phyloP scores from a whole-genome alignment of 768 basidiomycete genomes.

The Favolaschia claudopus region DNA sequence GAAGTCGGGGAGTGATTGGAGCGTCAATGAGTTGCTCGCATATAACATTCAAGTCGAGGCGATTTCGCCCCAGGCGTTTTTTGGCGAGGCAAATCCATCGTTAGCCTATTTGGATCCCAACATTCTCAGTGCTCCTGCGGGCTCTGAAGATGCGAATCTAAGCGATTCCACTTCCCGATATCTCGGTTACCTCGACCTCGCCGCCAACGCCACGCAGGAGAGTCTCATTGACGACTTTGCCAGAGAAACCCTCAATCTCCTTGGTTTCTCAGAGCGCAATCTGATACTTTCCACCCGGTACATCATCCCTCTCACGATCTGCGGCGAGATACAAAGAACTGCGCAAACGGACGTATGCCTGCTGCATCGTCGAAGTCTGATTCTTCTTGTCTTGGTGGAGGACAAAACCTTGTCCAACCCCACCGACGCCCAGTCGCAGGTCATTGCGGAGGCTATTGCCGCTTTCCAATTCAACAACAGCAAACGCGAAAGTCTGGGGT shows the following conservation, averaged over 20 bases:
- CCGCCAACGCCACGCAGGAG: slow-evolving; percentile 28
- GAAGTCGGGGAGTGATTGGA: slow-evolving; percentile 34
- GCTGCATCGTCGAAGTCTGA: slow-evolving; percentile 24
- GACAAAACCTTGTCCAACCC: slow-evolving; percentile 31
- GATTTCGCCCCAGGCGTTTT: slow-evolving; percentile 28
- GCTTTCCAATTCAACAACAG: slow-evolving; percentile 41
- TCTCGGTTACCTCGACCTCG: slow-evolving; percentile 33
- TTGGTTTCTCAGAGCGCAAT: slow-evolving; percentile 31
- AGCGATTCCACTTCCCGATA: slow-evolving; percentile 28
- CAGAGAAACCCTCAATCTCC: slow-evolving; percentile 31
- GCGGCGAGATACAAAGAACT: slow-evolving; percentile 28
- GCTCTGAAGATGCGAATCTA: slow-evolving; percentile 26
- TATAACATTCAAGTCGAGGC: slow-evolving; percentile 35
- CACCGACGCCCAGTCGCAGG: slow-evolving; percentile 31
- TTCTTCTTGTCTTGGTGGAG: slow-evolving; percentile 35
- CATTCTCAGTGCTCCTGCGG: slow-evolving; percentile 29
- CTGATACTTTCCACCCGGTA: slow-evolving; percentile 24
- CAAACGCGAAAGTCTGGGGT: slow-evolving; percentile 27
- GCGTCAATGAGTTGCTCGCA: slow-evolving; percentile 29
- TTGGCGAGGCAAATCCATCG: slow-evolving; percentile 31
- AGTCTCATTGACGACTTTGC: slow-evolving; percentile 33
- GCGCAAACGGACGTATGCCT: slow-evolving; percentile 40
- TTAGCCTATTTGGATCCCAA: slow-evolving; percentile 34
- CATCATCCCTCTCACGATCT: slow-evolving; percentile 38
- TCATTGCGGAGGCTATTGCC: slow-evolving; percentile 40